Percentiles rank a stretch among this genome's conserved stretches.
phyloP scores from a whole-genome alignment of 1,284 basidiomycete genomes.

The Moesziomyces sp. region DNA sequence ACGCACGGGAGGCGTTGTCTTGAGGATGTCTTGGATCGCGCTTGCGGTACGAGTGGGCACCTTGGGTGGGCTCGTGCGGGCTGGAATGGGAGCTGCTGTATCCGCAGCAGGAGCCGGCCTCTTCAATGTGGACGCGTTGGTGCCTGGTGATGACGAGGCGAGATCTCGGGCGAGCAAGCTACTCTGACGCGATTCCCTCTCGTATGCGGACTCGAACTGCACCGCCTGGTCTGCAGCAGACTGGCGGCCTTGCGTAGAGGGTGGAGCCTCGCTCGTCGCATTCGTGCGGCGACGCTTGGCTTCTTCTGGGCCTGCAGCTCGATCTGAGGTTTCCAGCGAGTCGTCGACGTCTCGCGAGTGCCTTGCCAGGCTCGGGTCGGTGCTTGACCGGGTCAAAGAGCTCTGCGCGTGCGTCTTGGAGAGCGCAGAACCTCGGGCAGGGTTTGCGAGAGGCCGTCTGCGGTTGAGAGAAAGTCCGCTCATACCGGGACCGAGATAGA shows the following conservation, averaged over 20 bases:
- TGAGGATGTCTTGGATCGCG: constrained; percentile 55
- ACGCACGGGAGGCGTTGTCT: constrained; percentile 42
- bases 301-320: constrained; percentile 25
- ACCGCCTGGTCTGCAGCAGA: constrained; percentile 14
- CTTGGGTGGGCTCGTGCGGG: constrained; percentile 24
- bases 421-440: constrained; percentile 25
- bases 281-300: constrained; percentile 41
- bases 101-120: constrained; percentile 29
- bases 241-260: background rate
- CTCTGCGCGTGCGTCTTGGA: constrained; percentile 10
- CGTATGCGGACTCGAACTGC: constrained; percentile 32
- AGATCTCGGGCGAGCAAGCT: constrained; percentile 37
- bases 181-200: constrained; percentile 32
- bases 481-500: constrained; percentile 51
- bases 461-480: constrained; percentile 42
- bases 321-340: constrained; percentile 13
- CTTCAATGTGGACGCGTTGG: constrained; percentile 17
- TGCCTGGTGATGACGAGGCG: constrained; percentile 6
- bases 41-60: constrained; percentile 47
- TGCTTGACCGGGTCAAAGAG: constrained; percentile 32
- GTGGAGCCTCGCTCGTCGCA: background rate
- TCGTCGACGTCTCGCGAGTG: constrained; percentile 15
- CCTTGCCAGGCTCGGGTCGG: constrained; percentile 35
- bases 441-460: constrained; percentile 31
- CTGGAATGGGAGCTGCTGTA: background rate